Percentiles rank a stretch among this genome's conserved stretches.
phyloP scores from a whole-genome alignment of 2,329 filamentous ascomycete species.

The Cephalotrichum gorgonifer region DNA sequence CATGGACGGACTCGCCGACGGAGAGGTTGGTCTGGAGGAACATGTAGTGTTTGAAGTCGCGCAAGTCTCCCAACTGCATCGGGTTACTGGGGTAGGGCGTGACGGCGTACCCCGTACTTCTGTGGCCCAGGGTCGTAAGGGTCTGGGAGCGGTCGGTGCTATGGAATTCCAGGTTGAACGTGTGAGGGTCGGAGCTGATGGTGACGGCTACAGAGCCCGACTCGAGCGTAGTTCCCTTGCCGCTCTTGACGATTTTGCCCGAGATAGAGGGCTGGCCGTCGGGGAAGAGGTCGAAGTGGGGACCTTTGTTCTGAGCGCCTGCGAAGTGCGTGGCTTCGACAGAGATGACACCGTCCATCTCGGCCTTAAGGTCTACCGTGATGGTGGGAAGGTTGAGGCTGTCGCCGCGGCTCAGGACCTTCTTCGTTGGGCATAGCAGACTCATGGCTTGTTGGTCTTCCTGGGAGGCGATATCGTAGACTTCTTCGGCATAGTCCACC shows the following conservation, averaged over 20 bases:
- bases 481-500: conserved; percentile 56
- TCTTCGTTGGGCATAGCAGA: conserved; percentile 44
- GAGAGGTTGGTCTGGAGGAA: conserved; percentile 44
- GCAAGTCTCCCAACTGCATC: conserved; percentile 22
- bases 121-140: conserved; percentile 26
- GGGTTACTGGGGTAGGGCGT: conserved; percentile 20
- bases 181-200: conserved; percentile 22
- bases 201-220: conserved; percentile 25
- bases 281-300: conserved; percentile 27
- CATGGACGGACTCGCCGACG: conserved; percentile 59
- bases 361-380: conserved; percentile 25
- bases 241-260: conserved; percentile 17
- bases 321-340: conserved; percentile 28
- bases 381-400: conserved; percentile 45
- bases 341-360: conserved; percentile 28
- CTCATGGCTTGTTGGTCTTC: conserved; percentile 35
- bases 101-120: conserved; percentile 28
- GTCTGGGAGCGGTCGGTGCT: conserved; percentile 22
- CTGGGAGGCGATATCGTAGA: conserved; percentile 37
- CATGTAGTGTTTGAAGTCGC: conserved; percentile 41
- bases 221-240: conserved; percentile 23
- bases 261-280: conserved; percentile 19
- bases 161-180: conserved; percentile 27
- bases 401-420: conserved; percentile 42
- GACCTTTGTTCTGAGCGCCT: conserved; percentile 23